phyloP scores from a whole-genome alignment of 129 eudicot genomes.

The Pittosporum tobira region DNA sequence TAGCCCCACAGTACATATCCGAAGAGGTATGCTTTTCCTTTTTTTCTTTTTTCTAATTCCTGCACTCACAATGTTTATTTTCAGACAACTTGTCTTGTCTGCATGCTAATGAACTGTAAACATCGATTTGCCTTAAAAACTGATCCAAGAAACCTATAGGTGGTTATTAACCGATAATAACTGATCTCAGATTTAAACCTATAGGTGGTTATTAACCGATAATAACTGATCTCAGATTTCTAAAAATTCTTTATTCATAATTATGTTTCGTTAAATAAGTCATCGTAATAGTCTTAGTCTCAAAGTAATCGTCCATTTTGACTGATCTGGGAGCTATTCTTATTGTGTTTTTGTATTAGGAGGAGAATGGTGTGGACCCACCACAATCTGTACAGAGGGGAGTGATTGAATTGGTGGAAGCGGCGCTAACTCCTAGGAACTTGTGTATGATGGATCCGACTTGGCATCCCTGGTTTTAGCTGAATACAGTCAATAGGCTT shows the following conservation, averaged over 20 bases:
- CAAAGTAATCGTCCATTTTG: background rate
- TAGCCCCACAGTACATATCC: conserved; percentile 77
- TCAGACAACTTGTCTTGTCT: background rate
- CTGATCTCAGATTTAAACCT: too few species aligned
- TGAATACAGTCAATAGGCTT: background rate
- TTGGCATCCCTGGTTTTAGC: conserved; percentile 96
- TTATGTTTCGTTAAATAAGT: too few species aligned
- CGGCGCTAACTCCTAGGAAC: conserved; percentile 85
- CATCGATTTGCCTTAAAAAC: too few species aligned
- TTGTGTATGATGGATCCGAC: conserved; percentile 99
- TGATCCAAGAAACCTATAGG: too few species aligned
- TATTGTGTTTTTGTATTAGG: conserved; percentile 27
- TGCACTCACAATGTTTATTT: background rate
- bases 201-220: too few species aligned
- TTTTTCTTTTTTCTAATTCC: too few species aligned
- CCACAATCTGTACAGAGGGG: conserved; percentile 97
- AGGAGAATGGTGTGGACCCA: conserved; percentile 85
- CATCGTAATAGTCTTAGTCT: too few species aligned
- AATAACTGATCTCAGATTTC: too few species aligned
- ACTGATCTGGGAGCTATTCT: too few species aligned
- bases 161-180: too few species aligned
- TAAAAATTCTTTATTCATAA: too few species aligned
- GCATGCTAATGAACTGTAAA: too few species aligned
- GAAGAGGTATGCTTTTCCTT: conserved; percentile 68
- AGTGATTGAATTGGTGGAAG: conserved; percentile 84